These are phyloP conservation scores for Akanthomyces dipterigenus DNA, from an alignment of 2,329 filamentous ascomycete genomes.

Conservation along the genomic window DNA sequence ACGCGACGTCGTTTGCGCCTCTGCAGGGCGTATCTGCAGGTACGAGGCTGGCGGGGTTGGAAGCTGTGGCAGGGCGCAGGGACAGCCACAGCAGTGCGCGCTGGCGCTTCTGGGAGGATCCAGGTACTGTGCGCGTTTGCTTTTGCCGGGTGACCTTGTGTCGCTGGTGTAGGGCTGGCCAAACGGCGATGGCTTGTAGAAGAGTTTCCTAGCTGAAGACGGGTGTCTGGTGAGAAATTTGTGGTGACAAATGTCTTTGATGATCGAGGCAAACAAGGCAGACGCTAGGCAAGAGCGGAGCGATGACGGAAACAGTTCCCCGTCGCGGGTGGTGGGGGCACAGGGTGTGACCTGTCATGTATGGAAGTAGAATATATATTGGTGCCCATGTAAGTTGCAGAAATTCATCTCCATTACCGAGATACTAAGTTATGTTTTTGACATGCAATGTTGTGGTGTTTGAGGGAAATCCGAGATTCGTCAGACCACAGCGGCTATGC, in stretches of 20 bases:
- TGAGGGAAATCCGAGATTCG: too few relatives aligned
- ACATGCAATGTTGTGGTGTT: too few relatives aligned
- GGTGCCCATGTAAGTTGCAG: too few relatives aligned
- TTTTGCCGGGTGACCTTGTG: not conserved
- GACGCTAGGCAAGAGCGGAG: not conserved
- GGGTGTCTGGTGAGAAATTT: not conserved
- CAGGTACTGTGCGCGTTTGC: not conserved
- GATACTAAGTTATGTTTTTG: too few relatives aligned
- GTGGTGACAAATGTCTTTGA: not conserved
- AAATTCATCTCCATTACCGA: too few relatives aligned
- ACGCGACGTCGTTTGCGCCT: not conserved
- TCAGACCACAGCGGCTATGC: too few relatives aligned
- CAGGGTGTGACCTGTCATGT: too few relatives aligned
- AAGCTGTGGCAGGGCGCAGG: not conserved
- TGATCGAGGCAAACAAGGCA: not conserved
- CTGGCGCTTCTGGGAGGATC: not conserved
- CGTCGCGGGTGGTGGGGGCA: too few relatives aligned
- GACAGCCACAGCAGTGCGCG: not conserved
- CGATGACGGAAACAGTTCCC: constrained; percentile 3
- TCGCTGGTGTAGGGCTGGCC: not conserved
- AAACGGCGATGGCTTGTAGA: not conserved
- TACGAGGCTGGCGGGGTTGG: not conserved
- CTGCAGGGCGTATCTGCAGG: not conserved
- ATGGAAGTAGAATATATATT: too few relatives aligned
- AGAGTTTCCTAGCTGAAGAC: not conserved